A percentile compares a stretch with the other conserved stretches of the same genome.
phyloP scores from a whole-genome alignment of 2,329 filamentous ascomycete genomes.

The Zopfia rhizophila region DNA sequence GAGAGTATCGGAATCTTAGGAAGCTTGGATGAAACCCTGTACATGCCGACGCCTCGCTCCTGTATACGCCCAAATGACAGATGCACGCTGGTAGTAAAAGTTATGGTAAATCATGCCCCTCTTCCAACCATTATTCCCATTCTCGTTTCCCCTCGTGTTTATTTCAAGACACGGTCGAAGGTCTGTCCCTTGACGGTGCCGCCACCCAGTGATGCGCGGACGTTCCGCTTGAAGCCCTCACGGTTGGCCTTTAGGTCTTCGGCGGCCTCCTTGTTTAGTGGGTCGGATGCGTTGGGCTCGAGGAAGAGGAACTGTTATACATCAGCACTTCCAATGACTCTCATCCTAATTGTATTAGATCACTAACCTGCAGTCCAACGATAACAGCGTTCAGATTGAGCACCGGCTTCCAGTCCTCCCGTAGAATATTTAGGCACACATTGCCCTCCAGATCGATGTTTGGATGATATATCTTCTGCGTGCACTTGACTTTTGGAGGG shows the following conservation, averaged over 20 bases:
- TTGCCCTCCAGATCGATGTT: slow-evolving; percentile 99
- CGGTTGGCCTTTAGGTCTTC: slow-evolving; percentile 88
- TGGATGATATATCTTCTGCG: slow-evolving; percentile 98
- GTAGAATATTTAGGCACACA: slow-evolving; percentile 95
- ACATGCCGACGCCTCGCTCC: slow-evolving; percentile 42
- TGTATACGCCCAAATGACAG: slow-evolving; percentile 33
- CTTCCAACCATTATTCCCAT: background rate
- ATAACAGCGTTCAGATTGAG: slow-evolving; percentile 97
- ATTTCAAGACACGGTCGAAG: slow-evolving; percentile 84
- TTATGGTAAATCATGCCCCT: slow-evolving; percentile 1
- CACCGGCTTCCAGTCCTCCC: slow-evolving; percentile 99
- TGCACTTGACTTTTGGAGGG: slow-evolving; percentile 95
- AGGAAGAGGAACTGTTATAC: slow-evolving; percentile 85
- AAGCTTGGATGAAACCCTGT: slow-evolving; percentile 20
- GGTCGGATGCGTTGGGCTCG: slow-evolving; percentile 95
- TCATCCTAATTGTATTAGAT: background rate
- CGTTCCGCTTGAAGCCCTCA: slow-evolving; percentile 92
- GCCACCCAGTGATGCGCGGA: slow-evolving; percentile 83
- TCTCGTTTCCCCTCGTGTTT: slow-evolving; percentile 28
- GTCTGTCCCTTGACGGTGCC: slow-evolving; percentile 75
- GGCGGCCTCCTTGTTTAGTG: slow-evolving; percentile 97
- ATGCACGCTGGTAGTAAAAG: slow-evolving; percentile 34
- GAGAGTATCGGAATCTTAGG: slow-evolving; percentile 13
- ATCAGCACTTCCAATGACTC: slow-evolving; percentile 20
- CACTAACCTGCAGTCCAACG: slow-evolving; percentile 82